A percentile compares a stretch with the other conserved stretches of the same genome.
Evolutionary conservation across 2,329 filamentous ascomycete species (phyloP).

Genomic region (Stagonosporopsis rhizophila): DNA sequence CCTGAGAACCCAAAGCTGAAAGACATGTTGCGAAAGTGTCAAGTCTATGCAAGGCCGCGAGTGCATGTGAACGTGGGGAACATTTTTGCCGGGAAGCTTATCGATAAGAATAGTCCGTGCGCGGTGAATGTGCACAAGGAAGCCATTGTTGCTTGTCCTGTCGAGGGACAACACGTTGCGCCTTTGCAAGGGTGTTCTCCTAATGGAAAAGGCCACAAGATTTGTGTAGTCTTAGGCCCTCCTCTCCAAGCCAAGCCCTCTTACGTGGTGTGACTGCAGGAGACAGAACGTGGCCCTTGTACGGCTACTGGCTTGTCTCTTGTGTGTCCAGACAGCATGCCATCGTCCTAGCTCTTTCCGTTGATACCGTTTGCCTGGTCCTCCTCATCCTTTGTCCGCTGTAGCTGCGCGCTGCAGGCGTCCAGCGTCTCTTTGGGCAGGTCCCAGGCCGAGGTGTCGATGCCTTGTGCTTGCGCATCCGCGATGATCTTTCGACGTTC

Average conservation of each 20-base stretch:
- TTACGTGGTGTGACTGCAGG: too few species aligned
- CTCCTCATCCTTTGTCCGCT: conserved; percentile 32
- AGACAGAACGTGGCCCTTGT: not conserved
- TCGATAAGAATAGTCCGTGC: conserved; percentile 14
- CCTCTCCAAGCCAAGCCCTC: not conserved
- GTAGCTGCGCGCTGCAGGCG: conserved; percentile 37
- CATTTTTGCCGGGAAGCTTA: conserved; percentile 19
- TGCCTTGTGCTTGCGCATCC: conserved; percentile 45
- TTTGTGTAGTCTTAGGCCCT: not conserved
- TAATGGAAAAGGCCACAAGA: not conserved
- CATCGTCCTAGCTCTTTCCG: conserved; percentile 15
- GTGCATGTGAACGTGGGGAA: conserved; percentile 19
- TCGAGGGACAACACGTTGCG: not conserved
- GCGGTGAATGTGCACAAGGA: conserved; percentile 6
- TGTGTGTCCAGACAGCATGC: not conserved
- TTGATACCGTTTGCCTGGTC: conserved; percentile 23
- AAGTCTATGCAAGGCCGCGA: not conserved
- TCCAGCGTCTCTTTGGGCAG: conserved; percentile 39
- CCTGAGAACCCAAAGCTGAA: conserved; percentile 67
- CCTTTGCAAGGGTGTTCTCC: too few species aligned
- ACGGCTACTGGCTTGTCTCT: not conserved
- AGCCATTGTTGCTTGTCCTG: not conserved
- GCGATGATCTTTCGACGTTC: conserved; percentile 47
- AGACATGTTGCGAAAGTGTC: conserved; percentile 29
- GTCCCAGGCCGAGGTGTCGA: conserved; percentile 43